Base-by-base conservation (phyloP, 495 filamentous ascomycete genomes). In the Cercophora scortea region DNA sequence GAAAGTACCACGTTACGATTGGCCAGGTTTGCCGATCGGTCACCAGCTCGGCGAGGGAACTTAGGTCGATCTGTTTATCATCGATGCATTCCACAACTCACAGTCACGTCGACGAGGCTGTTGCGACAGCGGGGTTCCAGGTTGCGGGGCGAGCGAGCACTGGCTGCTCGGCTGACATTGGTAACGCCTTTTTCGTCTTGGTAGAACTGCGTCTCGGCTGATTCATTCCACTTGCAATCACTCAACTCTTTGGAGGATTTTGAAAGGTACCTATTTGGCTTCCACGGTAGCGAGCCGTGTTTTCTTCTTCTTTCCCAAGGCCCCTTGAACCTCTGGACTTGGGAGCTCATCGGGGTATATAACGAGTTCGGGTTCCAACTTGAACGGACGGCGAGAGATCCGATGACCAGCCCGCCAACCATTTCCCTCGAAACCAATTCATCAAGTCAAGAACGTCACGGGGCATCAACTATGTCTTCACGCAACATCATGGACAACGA, bases 401-500 rank as follows among this genome's bases (percentile, higher is more conserved):
- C 38, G 7, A 41, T 1, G 15, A 41, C 15, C 15, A 4, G 6
- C 38, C 38, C 38, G 7, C 6, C 11, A 41, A 12, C 38, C 11
- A 12, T 12, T 7, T 16, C 38, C 8, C 38, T 41, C 38, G 12
- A 41, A 25, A 25, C 25, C 25, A 25, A 10, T 10, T 0, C 33
- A 35, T n/a, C 32, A n/a, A 25, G 32, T 2, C 34, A 34, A 38
- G 7, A 47, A 5, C 25, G 5, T 25, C 25, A 9, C 12, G 13
- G 16, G 39, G 39, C 48, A 32, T 2, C 2, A 25, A 25, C 25
- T 5, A 25, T 25, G 46, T 1, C 38, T 25, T 25, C 25, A 25
- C 25, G 25, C 25, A 42, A 48, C 19, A 43, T 53, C 34, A 67
- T 71, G 50, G 49, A 56, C 18, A 45, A 47, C 8, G 48, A 55